These are phyloP conservation scores for Coprinopsis cinerea DNA, from an alignment of 768 basidiomycete genomes.

Conservation along the genomic window DNA sequence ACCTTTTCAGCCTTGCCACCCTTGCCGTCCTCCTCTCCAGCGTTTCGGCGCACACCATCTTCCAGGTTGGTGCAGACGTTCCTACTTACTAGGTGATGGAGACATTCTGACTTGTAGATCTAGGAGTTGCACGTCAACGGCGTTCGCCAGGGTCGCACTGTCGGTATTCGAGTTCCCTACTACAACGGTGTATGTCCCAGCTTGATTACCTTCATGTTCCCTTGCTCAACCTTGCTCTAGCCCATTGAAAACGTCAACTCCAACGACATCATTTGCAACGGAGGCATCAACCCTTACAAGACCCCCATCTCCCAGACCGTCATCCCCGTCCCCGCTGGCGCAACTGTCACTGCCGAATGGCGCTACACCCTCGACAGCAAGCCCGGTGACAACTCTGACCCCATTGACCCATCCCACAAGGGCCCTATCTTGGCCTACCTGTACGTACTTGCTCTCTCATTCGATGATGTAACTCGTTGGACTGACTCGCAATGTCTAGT, in stretches of 20 bases:
- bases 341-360: too few relatives aligned
- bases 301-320: slow-evolving; percentile 38
- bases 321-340: slow-evolving; percentile 49
- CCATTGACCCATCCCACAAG: slow-evolving; percentile 47
- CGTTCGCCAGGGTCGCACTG: slow-evolving; percentile 32
- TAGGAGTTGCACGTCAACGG: slow-evolving; percentile 46
- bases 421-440: slow-evolving; percentile 48
- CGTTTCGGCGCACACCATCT: slow-evolving; percentile 45
- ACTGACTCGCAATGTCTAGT: slow-evolving; percentile 20
- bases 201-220: neutral
- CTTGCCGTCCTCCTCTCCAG: slow-evolving; percentile 26
- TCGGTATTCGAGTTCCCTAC: slow-evolving; percentile 31
- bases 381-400: slow-evolving; percentile 35
- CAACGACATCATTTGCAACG: slow-evolving; percentile 54
- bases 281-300: slow-evolving; percentile 51
- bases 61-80: slow-evolving; percentile 31
- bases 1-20: slow-evolving; percentile 17
- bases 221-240: slow-evolving; percentile 22
- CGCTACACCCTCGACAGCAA: slow-evolving; percentile 36
- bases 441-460: slow-evolving; percentile 24
- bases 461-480: neutral
- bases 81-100: neutral
- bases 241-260: slow-evolving; percentile 53
- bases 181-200: slow-evolving; percentile 30
- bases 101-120: neutral